phyloP scores from a whole-genome alignment of 2,329 filamentous ascomycete species.

The Aspergillus felis region DNA sequence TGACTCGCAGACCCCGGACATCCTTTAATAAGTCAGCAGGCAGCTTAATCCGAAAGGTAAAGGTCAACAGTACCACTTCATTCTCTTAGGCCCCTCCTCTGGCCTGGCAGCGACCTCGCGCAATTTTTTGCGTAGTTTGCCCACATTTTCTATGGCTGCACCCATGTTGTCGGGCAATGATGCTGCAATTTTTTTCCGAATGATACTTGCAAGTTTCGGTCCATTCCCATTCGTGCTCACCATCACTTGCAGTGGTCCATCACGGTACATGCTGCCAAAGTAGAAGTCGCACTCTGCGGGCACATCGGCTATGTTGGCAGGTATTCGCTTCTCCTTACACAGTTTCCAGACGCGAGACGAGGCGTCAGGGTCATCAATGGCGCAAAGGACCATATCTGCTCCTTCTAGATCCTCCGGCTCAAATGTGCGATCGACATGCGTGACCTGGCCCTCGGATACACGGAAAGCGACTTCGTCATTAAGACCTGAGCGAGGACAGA shows the following conservation, averaged over 20 bases:
- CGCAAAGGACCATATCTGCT: constrained; percentile 83
- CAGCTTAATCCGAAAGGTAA: not conserved
- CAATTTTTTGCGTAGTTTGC: constrained; percentile 72
- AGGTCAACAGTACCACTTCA: constrained; percentile 67
- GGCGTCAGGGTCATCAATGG: constrained; percentile 89
- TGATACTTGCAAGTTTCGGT: constrained; percentile 80
- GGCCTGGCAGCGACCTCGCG: constrained; percentile 68
- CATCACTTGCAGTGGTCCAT: constrained; percentile 96
- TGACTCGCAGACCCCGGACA: constrained; percentile 83
- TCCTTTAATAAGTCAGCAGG: constrained; percentile 52
- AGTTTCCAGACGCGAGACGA: constrained; percentile 89
- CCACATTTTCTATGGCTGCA: constrained; percentile 79
- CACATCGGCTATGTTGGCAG: constrained; percentile 95
- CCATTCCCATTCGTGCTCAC: constrained; percentile 98
- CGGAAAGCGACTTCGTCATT: constrained; percentile 86
- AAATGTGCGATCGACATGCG: constrained; percentile 78
- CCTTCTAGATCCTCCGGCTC: constrained; percentile 79
- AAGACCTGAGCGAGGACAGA: constrained; percentile 74
- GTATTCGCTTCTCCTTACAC: constrained; percentile 77
- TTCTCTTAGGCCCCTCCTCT: constrained; percentile 77
- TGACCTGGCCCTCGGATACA: constrained; percentile 68
- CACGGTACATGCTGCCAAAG: constrained; percentile 92
- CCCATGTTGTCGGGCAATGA: constrained; percentile 75
- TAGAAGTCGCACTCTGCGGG: constrained; percentile 98
- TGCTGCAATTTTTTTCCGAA: constrained; percentile 75